Evolutionary conservation across 345 rosid genomes (phyloP), one percentile per base, ranked within the genome.

Genomic region (Litchi chinensis): DNA sequence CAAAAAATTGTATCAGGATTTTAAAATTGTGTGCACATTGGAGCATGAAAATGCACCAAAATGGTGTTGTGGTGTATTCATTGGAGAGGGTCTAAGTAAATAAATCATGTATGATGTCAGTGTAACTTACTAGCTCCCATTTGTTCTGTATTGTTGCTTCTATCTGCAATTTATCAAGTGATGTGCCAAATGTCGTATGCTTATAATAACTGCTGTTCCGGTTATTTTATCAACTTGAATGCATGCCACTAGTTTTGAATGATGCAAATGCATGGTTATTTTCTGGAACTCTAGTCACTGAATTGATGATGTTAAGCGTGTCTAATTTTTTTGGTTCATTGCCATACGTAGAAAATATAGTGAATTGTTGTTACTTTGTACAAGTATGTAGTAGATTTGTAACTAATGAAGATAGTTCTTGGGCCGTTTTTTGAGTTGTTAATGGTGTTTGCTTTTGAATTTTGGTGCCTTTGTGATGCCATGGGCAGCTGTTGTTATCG

Each of bases 81-180:
- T n/a, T n/a, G n/a, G n/a, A n/a, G n/a, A n/a, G 83, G 89, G 83
- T 82, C 93, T 96, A 5, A 90, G 88, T 70, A 16, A 50, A 13
- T 18, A 50, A 13, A 50, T 50, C 56, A 54, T 54, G 18, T 54
- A 54, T 54, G 11, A 54, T 15, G 59, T 4, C 59, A 16, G 3
- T 54, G 59, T 54, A 54, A 16, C 59, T 50, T 16, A 50, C 56
- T 12, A 16, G 59, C 18, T 54, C 8, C 59, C 59, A 54, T 54
- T 54, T 54, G 2, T 16, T 16, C 59, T 54, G n/a, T 16, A 16
- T 54, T 1, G 59, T 32, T 54, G 5, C 59, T 16, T 5, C 21
- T 54, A 15, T 54, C 59, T 13, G 15, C 57, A 37, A 73, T 73
- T 37, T 57, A 22, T 43, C 40, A 62, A 44, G 28, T 16, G 16